Percentiles rank a stretch among this genome's conserved stretches.
Conservation (phyloP, 1,139 yeast genomes). For the Blastobotrys malaysiensis region DNA sequence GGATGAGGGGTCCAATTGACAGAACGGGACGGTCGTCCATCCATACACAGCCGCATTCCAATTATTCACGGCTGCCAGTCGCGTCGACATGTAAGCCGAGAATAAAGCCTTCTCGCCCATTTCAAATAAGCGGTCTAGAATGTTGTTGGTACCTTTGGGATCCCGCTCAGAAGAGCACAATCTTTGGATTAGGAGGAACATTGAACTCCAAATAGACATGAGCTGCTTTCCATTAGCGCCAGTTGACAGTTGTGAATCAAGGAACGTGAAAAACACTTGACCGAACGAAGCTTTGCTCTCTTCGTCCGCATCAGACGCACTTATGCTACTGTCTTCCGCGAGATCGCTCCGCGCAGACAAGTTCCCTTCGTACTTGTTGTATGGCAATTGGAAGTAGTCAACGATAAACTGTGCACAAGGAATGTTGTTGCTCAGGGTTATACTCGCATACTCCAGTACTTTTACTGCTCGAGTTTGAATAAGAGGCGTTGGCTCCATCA, state of each 20-base stretch:
- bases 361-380: not conserved
- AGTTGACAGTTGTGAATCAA: not conserved
- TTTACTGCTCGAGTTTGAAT: conserved; percentile 21
- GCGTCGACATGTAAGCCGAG: not conserved
- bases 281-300: not conserved
- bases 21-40: conserved; percentile 2
- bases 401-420: not conserved
- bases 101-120: not conserved
- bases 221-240: not conserved
- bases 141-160: not conserved
- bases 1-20: not conserved
- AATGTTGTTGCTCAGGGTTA: not conserved
- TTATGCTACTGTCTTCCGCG: not conserved
- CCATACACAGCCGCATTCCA: conserved; percentile 7
- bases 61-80: not conserved
- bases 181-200: not conserved
- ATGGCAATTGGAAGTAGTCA: not conserved
- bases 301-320: not conserved
- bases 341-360: not conserved
- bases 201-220: not conserved
- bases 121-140: not conserved
- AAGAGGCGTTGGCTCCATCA: conserved; percentile 18
- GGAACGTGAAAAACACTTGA: not conserved
- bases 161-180: not conserved
- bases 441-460: conserved; percentile 21